A percentile compares a stretch with the other conserved stretches of the same genome.
phyloP scores from a whole-genome alignment of 768 basidiomycete species.

The Rhizopogon vulgaris region DNA sequence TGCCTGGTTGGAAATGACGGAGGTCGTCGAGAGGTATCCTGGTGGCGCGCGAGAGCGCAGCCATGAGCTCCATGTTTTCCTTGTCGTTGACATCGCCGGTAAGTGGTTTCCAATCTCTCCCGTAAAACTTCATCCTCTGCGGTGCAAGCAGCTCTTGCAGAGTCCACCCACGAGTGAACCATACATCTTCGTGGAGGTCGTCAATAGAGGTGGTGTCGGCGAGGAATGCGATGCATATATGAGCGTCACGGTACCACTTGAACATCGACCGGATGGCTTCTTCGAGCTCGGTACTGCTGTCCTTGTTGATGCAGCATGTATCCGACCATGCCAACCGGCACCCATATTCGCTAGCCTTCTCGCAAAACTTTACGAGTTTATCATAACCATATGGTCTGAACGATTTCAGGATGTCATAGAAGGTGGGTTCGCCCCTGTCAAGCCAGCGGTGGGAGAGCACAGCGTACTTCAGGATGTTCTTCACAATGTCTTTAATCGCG shows the following conservation, averaged over 20 bases:
- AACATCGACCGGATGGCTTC: conserved; percentile 30
- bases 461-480: conserved; percentile 20
- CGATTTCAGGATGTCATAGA: conserved; percentile 24
- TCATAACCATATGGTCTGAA: conserved; percentile 20
- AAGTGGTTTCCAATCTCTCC: conserved; percentile 18
- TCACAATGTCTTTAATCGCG: conserved; percentile 16
- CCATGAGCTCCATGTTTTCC: conserved; percentile 16
- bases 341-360: conserved; percentile 20
- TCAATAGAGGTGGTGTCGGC: conserved; percentile 23
- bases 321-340: conserved; percentile 29
- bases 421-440: conserved; percentile 23
- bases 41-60: conserved; percentile 19
- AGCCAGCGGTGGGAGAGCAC: conserved; percentile 25
- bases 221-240: conserved; percentile 27
- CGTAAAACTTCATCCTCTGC: conserved; percentile 25
- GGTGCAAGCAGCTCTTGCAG: conserved; percentile 24
- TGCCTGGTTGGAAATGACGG: conserved; percentile 18
- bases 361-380: conserved; percentile 21
- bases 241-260: conserved; percentile 24
- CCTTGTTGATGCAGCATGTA: conserved; percentile 29
- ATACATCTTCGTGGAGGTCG: conserved; percentile 19
- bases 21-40: conserved; percentile 21
- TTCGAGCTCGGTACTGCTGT: conserved; percentile 29
- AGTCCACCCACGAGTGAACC: conserved; percentile 29
- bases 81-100: conserved; percentile 23